Evolutionary conservation across 768 basidiomycete genomes (phyloP).

Genomic region (Phanerochaete carnosa): DNA sequence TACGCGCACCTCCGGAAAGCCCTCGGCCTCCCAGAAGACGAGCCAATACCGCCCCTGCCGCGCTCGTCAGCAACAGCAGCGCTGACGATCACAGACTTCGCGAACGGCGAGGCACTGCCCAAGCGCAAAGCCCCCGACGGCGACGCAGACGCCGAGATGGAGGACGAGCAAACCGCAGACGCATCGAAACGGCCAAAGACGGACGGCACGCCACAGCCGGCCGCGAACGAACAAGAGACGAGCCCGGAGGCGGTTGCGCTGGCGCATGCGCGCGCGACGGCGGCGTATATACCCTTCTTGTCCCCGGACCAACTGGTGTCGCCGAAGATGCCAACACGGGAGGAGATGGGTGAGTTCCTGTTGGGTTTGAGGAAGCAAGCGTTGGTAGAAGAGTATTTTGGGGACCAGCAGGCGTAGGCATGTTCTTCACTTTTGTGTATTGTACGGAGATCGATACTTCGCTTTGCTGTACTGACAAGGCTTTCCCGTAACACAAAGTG

Average conservation of each 20-base stretch:
- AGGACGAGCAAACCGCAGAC: constrained; percentile 16
- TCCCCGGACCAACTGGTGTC: constrained; percentile 66
- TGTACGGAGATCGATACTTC: constrained; percentile 5
- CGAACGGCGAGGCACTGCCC: constrained; percentile 21
- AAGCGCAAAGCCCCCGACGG: constrained; percentile 56
- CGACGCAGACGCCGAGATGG: constrained; percentile 31
- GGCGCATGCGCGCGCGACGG: constrained; percentile 52
- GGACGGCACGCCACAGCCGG: constrained; percentile 10
- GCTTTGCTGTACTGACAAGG: not conserved
- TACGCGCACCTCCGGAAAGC: constrained; percentile 50
- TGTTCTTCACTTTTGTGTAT: not conserved
- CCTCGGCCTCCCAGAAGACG: constrained; percentile 49
- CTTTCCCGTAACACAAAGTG: not conserved
- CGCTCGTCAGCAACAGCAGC: constrained; percentile 28
- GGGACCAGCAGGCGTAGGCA: constrained; percentile 29
- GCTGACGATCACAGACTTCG: constrained; percentile 22
- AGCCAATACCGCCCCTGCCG: constrained; percentile 50
- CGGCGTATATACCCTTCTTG: constrained; percentile 73
- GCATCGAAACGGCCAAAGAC: constrained; percentile 30
- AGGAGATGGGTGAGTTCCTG: constrained; percentile 77
- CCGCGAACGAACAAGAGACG: constrained; percentile 7
- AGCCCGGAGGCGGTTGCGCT: constrained; percentile 25
- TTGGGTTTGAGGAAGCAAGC: constrained; percentile 77
- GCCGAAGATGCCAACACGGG: constrained; percentile 70
- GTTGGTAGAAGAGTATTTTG: constrained; percentile 76